Conservation (phyloP, 2,329 filamentous ascomycete genomes). For the Anthostomella pinea region DNA sequence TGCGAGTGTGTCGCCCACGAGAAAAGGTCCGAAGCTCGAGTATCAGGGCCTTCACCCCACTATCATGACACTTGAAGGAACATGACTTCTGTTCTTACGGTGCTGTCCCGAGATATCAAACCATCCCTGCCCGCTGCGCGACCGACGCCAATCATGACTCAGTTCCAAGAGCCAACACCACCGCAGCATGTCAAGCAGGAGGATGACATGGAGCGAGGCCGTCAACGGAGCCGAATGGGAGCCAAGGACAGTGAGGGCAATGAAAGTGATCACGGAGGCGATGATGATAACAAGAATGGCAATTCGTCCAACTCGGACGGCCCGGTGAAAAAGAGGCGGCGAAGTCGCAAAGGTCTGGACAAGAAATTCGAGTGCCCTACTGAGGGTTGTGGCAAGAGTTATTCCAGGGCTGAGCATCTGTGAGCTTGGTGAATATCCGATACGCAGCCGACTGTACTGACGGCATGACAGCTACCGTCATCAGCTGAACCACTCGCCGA, state of each 20-base stretch:
- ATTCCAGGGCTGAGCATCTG: conserved; percentile 93
- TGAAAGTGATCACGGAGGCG: conserved; percentile 39
- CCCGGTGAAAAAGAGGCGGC: conserved; percentile 58
- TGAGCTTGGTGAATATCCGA: conserved; percentile 42
- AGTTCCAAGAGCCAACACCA: conserved; percentile 40
- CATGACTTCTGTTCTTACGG: conserved; percentile 43
- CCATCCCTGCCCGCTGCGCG: conserved; percentile 38
- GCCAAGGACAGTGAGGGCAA: conserved; percentile 31
- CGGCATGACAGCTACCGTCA: conserved; percentile 65
- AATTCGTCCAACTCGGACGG: conserved; percentile 54
- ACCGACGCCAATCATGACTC: conserved; percentile 41
- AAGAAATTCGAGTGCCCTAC: conserved; percentile 83
- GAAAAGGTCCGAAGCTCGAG: conserved; percentile 14
- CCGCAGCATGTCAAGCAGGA: conserved; percentile 41
- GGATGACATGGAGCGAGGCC: conserved; percentile 39
- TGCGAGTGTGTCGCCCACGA: conserved; percentile 12
- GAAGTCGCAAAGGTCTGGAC: conserved; percentile 75
- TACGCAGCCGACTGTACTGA: conserved; percentile 21
- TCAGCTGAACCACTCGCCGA: conserved; percentile 92
- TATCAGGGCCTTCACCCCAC: conserved; percentile 14
- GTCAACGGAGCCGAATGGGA: conserved; percentile 41
- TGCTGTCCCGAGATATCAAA: conserved; percentile 39
- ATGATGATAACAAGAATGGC: conserved; percentile 40
- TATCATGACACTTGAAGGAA: conserved; percentile 29
- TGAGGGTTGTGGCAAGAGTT: conserved; percentile 89